Evolutionary conservation across 306 rosid genomes (phyloP), one percentile per base, ranked within the genome.

Genomic region (Cajanus cajan): DNA sequence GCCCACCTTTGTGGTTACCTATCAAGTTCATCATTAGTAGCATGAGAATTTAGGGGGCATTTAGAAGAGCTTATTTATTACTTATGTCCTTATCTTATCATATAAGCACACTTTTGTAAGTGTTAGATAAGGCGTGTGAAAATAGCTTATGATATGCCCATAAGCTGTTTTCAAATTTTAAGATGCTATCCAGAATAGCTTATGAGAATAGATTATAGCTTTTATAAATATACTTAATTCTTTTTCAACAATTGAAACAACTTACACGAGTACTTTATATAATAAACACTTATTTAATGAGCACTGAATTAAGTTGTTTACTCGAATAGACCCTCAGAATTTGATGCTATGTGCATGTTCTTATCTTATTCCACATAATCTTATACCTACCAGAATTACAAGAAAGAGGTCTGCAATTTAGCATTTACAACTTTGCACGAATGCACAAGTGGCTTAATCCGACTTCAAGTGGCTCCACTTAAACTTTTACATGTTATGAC

Each of bases 1-100:
- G 85, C 44, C 98, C 98, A 78, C 87, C 97, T 83, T 74, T 90
- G 70, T 89, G 89, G 87, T 94, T 94, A 61, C 98, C 98, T 94
- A 54, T 48, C 54, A 82, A 68, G 33, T 52, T 63, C 54, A 72
- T 57, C 41, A 68, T 71, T 50, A 36, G 34, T 21, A 62, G 25
- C 65, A 71, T 4, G 28, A 40, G 74, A 61, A 25, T 61, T 61
- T 13, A 61, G 22, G 41, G 13, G 28, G 41, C 5, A 31, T 61
- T 61, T 59, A 18, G 2, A 58, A 11, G 37, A 12, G 37, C 65
- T 58, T 58, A 55, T 11, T 16, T 25, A 5, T 16, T 12, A 1
- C 8, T 24, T 58, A 14, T 61, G 63, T 11, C 13, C 67, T 14
- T 13, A 28, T 59, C 1, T 59, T 59, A 31, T 59, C 39, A 59